Percentiles rank a stretch among this genome's conserved stretches.
phyloP scores from a whole-genome alignment of 306 rosid genomes.

The Fragaria iinumae region DNA sequence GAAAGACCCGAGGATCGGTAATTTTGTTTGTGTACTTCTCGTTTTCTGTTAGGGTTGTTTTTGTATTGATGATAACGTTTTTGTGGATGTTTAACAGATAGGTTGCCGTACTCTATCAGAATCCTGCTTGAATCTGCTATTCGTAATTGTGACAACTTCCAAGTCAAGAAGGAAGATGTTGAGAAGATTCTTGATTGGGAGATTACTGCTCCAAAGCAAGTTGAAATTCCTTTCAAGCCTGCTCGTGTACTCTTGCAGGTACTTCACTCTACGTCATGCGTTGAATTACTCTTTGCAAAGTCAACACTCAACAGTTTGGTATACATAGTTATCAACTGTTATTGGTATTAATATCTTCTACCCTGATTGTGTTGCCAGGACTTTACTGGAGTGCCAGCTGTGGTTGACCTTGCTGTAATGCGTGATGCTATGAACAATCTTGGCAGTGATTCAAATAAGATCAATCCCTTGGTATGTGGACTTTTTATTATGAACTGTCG shows the following conservation, averaged over 20 bases:
- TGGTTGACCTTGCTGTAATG: constrained; percentile 95
- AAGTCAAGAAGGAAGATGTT: constrained; percentile 85
- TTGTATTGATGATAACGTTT: constrained; percentile 14
- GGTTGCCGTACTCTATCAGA: constrained; percentile 73
- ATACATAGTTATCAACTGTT: neutral
- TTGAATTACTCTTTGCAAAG: neutral
- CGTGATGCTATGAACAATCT: constrained; percentile 96
- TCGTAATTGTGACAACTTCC: constrained; percentile 87
- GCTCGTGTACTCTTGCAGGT: constrained; percentile 97
- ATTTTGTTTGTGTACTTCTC: neutral
- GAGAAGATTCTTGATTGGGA: constrained; percentile 95
- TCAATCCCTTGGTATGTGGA: constrained; percentile 77
- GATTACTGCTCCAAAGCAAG: constrained; percentile 61
- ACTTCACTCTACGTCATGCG: neutral
- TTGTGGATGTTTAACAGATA: constrained; percentile 45
- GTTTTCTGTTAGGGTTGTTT: constrained; percentile 10
- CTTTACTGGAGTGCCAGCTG: constrained; percentile 92
- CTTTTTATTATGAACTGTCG: constrained; percentile 2
- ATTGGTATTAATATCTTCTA: neutral
- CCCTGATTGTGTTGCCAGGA: constrained; percentile 47
- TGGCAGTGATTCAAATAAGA: constrained; percentile 86
- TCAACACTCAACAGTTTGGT: constrained; percentile 11
- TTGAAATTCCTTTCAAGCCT: constrained; percentile 92
- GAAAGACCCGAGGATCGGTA: constrained; percentile 93
- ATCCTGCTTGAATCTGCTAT: constrained; percentile 76